Evolutionary conservation across 768 basidiomycete genomes (phyloP), one percentile per base, ranked within the genome.

Genomic region (Leccinum imitatum): DNA sequence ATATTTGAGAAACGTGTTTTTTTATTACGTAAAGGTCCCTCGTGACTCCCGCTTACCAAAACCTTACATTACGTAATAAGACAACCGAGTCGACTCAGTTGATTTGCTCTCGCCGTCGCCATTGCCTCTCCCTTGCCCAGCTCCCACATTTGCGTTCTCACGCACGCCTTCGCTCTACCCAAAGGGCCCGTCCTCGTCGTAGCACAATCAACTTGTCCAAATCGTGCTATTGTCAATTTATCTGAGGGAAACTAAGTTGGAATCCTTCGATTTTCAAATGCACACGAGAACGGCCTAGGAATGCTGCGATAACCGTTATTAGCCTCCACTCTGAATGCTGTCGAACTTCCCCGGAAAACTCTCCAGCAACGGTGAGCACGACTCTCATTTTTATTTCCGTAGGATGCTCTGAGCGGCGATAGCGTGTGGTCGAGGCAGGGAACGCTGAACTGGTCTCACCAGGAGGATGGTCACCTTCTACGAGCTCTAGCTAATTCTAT

Each of bases 401-500:
- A 27, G 30, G 11, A 33, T 19, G 31, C 31, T 4, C 25, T 57
- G 55, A 63, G 35, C 50, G n/a, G 17, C n/a, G 41, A 27, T 44
- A 17, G 41, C 13, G 41, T n/a, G 41, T 21, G 8, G 21, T 33
- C n/a, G 52, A 14, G 15, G 13, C 33, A 35, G 35, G 13, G 6
- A 35, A 35, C 14, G 35, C 35, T 35, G 33, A n/a, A 46, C 13
- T 35, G n/a, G 17, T 37, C 17, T 21, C 23, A 23, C 54, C 1
- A 25, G 50, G 44, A 33, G 60, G 31, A 75, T 73, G 73, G 54
- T 64, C 31, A 63, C 63, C 52, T 80, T 80, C 67, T 80, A 80
- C 56, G 78, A 80, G 61, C 59, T 71, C n/a, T 77, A 80, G 58
- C 62, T 79, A 39, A 63, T 75, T 35, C 57, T 77, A 11, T 71